Conservation (phyloP, 2,329 filamentous ascomycete genomes). For the Arachnopeziza araneosa region DNA sequence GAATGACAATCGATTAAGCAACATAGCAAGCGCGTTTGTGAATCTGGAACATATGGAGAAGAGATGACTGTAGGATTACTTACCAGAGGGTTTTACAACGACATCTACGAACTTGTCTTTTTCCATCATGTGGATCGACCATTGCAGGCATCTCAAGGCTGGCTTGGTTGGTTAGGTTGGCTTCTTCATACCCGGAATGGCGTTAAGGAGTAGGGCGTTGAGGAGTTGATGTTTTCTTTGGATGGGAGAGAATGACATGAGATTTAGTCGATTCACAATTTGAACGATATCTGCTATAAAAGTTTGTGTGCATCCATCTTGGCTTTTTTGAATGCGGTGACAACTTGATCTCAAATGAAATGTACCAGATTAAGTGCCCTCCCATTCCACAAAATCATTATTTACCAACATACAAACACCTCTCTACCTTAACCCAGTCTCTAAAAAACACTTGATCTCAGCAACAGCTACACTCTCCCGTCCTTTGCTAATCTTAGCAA, state of each 20-base stretch:
- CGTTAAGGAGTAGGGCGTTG: neutral
- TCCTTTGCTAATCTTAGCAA: no score
- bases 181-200: slow-evolving; percentile 1
- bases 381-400: no score
- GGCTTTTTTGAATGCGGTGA: neutral
- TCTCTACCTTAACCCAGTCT: no score
- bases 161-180: neutral
- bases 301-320: neutral
- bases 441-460: no score
- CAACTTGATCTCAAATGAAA: no score
- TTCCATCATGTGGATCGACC: neutral
- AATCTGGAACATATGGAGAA: slow-evolving; percentile 16
- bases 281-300: neutral
- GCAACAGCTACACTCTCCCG: no score
- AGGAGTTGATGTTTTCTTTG: neutral
- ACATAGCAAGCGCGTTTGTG: slow-evolving; percentile 2
- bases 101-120: neutral
- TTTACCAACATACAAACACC: no score
- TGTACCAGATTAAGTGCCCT: no score
- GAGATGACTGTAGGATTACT: neutral
- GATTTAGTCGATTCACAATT: neutral
- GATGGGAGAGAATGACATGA: no score
- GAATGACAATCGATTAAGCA: slow-evolving; percentile 46
- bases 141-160: neutral
- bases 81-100: neutral